Evolutionary conservation across 805 yeast species (phyloP), one percentile per base, ranked within the genome.

Genomic region (Cyberlindnera samutprakarnensis): DNA sequence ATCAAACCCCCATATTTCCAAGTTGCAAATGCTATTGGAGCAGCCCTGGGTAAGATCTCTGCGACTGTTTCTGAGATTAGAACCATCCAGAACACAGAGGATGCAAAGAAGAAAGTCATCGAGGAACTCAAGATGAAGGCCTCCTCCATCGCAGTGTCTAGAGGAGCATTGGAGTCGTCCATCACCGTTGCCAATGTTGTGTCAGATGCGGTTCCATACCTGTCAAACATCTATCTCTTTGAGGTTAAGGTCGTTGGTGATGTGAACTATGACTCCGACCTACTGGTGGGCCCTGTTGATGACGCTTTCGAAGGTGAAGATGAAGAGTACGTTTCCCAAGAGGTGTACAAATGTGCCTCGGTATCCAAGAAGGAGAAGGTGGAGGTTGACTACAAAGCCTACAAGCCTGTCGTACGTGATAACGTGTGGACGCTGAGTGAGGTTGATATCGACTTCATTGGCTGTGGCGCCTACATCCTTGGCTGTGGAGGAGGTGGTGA

Each of bases 401-500:
- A 46, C 31, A 38, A 23, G 16, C 50, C 50, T 8, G n/a, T n/a
- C n/a, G n/a, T n/a, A n/a, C n/a, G n/a, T n/a, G n/a, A n/a, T 20
- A 35, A 32, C 36, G 31, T 69, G 57, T 46, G 49, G 49, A 23
- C 31, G n/a, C 23, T 46, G 3, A 28, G 37, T 16, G 38, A 35
- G 37, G 48, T 47, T 3, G 73, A 68, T 46, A 39, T 53, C 29
- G 71, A 66, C 23, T 57, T 56, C 36, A 38, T 68, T 10, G 44
- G 60, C 21, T 56, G 64, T 30, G 75, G 73, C n/a, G 48, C 62
- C 17, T 68, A 67, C 40, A 64, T 68, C 32, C 54, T 68, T 5
- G 74, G 73, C 7, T 62, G 68, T 46, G 74, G 73, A 3, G 74
- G 74, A 11, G 74, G 74, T 19, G 73, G 74, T 24, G 57, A 57